These are phyloP conservation scores for Sedum album DNA, from an alignment of 164 flowering plant genomes.

Conservation along the genomic window DNA sequence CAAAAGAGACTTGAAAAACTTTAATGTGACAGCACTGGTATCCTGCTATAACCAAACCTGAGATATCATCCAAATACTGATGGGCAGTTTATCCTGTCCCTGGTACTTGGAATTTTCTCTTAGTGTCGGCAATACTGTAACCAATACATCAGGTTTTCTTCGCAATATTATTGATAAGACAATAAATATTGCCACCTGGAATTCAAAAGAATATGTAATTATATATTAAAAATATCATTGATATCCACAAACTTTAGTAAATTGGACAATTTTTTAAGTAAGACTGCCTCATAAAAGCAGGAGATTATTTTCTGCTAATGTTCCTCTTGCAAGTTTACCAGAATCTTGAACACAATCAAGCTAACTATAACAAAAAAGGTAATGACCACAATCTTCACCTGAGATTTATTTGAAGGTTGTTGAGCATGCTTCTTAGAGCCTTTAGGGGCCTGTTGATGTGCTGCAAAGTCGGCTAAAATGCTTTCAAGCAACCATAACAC, in stretches of 20 bases:
- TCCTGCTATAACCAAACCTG: slow-evolving; percentile 46
- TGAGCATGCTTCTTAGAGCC: slow-evolving; percentile 60
- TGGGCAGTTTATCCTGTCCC: slow-evolving; percentile 87
- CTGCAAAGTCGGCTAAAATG: slow-evolving; percentile 56
- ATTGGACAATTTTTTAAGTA: not conserved
- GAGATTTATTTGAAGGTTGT: slow-evolving; percentile 65
- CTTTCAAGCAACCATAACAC: slow-evolving; percentile 57
- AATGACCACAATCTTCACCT: slow-evolving; percentile 31
- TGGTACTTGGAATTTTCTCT: slow-evolving; percentile 59
- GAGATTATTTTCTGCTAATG: too few species aligned
- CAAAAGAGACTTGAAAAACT: not conserved
- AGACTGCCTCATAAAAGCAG: not conserved
- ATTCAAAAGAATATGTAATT: slow-evolving; percentile 5
- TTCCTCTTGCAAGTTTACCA: not conserved
- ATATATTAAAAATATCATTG: not conserved
- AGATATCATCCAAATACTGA: slow-evolving; percentile 57
- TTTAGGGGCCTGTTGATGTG: slow-evolving; percentile 46
- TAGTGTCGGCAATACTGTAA: slow-evolving; percentile 38
- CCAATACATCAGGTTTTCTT: slow-evolving; percentile 68
- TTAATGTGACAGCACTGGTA: not conserved
- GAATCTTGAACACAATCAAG: too few species aligned
- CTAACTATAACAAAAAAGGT: not conserved
- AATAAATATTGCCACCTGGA: slow-evolving; percentile 85
- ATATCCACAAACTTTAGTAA: not conserved
- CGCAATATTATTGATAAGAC: slow-evolving; percentile 67